A percentile compares a stretch with the other conserved stretches of the same genome.
Conservation (phyloP, 129 eudicot genomes). For the Tanacetum coccineum region DNA sequence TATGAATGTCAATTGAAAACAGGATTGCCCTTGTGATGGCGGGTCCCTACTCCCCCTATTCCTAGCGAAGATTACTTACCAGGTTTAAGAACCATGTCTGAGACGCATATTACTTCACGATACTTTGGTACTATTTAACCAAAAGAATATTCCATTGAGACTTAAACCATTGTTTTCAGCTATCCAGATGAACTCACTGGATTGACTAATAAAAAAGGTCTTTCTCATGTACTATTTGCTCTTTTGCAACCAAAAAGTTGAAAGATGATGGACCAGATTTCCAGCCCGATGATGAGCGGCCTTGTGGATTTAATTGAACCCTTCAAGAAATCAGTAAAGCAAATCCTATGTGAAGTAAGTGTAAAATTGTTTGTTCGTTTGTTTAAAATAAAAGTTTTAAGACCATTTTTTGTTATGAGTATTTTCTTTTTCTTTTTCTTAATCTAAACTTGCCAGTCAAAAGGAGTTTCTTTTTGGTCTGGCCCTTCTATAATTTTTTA, state of each 20-base stretch:
- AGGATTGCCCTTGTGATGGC: neutral
- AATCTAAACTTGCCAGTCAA: too few species aligned
- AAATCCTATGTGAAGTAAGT: conserved; percentile 72
- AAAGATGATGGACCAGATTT: conserved; percentile 72
- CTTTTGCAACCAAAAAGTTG: conserved; percentile 49
- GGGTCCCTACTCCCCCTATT: conserved; percentile 12
- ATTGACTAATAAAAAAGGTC: conserved; percentile 50
- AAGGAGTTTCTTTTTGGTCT: too few species aligned
- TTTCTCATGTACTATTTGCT: conserved; percentile 52
- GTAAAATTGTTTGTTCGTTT: conserved; percentile 1
- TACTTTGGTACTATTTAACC: conserved; percentile 22
- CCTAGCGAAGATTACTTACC: conserved; percentile 40
- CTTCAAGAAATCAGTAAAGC: conserved; percentile 81
- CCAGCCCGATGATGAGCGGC: conserved; percentile 38
- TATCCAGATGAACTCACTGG: conserved; percentile 46
- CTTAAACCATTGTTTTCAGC: conserved; percentile 68
- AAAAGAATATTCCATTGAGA: conserved; percentile 63
- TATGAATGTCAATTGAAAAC: too few species aligned
- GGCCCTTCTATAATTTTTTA: too few species aligned
- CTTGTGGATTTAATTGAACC: conserved; percentile 71
- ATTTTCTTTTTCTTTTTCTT: too few species aligned
- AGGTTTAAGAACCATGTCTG: conserved; percentile 29
- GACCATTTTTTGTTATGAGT: neutral
- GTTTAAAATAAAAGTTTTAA: neutral
- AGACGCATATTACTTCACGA: conserved; percentile 37